Percentiles rank a stretch among this genome's conserved stretches.
Evolutionary conservation across 305 asterid genomes (phyloP).

Genomic region (Withania somnifera): DNA sequence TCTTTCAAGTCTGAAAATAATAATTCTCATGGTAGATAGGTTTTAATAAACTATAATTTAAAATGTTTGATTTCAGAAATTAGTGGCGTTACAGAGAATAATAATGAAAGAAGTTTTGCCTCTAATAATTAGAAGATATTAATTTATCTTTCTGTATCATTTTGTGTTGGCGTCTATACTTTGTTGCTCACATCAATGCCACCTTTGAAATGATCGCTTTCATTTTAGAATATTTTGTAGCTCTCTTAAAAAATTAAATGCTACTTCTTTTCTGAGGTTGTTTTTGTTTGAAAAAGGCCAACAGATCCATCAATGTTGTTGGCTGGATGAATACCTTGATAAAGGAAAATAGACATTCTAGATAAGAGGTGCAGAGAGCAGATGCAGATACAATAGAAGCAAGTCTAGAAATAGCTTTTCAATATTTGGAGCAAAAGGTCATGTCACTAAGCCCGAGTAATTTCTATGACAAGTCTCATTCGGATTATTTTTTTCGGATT

Average conservation of each 20-base stretch:
- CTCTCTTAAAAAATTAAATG: too few relatives aligned
- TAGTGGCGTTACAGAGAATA: not conserved
- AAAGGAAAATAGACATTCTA: slow-evolving; percentile 55
- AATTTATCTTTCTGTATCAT: too few relatives aligned
- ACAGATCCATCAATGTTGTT: slow-evolving; percentile 84
- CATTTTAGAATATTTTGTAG: too few relatives aligned
- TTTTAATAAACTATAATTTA: not conserved
- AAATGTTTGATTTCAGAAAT: not conserved
- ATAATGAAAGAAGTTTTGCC: too few relatives aligned
- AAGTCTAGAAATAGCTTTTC: slow-evolving; percentile 62
- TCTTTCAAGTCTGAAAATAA: not conserved
- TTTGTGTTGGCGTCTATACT: too few relatives aligned
- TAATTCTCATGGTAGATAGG: not conserved
- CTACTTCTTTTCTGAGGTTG: too few relatives aligned
- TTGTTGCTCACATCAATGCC: too few relatives aligned
- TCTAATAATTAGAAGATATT: too few relatives aligned
- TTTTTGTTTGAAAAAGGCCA: slow-evolving; percentile 38
- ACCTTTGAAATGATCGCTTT: too few relatives aligned
- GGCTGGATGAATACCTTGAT: slow-evolving; percentile 81
- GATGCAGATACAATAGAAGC: slow-evolving; percentile 73
- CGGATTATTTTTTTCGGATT: too few relatives aligned
- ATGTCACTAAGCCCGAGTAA: slow-evolving; percentile 80
- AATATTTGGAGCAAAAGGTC: slow-evolving; percentile 81
- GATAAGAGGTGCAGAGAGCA: slow-evolving; percentile 60
- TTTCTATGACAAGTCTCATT: slow-evolving; percentile 56